Percentiles rank a stretch among this genome's conserved stretches.
phyloP scores from a whole-genome alignment of 2,329 filamentous ascomycete genomes.

The Botrytis deweyae region DNA sequence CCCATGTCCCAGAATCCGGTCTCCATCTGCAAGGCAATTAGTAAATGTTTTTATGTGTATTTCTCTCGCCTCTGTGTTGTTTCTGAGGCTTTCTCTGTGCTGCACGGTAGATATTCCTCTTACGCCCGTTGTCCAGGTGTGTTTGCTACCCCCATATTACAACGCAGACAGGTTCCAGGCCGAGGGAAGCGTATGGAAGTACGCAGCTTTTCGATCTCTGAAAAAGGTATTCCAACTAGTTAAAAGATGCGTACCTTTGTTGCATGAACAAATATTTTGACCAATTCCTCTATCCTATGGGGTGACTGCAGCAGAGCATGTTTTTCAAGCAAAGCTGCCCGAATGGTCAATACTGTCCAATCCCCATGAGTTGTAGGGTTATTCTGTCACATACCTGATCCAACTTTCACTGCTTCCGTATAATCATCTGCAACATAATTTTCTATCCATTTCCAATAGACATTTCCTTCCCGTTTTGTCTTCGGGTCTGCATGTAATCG shows the following conservation, averaged over 20 bases:
- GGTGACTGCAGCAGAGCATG: constrained; percentile 72
- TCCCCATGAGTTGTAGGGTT: neutral
- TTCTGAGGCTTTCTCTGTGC: neutral
- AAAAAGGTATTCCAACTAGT: neutral
- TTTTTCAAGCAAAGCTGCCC: constrained; percentile 69
- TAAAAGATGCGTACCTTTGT: constrained; percentile 62
- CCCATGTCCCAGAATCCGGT: constrained; percentile 75
- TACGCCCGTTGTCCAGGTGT: neutral
- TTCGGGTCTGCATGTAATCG: constrained; percentile 63
- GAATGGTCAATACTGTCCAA: constrained; percentile 1
- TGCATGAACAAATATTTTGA: constrained; percentile 82
- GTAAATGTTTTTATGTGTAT: constrained; percentile 1
- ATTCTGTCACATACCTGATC: constrained; percentile 55
- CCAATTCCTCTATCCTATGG: constrained; percentile 74
- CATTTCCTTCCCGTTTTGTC: constrained; percentile 64
- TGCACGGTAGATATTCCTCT: neutral
- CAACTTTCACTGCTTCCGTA: constrained; percentile 65
- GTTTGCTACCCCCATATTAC: neutral
- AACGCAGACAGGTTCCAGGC: neutral
- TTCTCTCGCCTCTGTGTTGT: neutral
- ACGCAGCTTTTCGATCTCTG: neutral
- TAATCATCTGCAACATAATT: constrained; percentile 86
- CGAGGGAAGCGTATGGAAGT: neutral
- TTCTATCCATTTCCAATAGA: constrained; percentile 88
- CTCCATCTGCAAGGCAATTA: constrained; percentile 57